Base-by-base conservation (phyloP, 768 basidiomycete genomes). In the Kondoa malvinella region DNA sequence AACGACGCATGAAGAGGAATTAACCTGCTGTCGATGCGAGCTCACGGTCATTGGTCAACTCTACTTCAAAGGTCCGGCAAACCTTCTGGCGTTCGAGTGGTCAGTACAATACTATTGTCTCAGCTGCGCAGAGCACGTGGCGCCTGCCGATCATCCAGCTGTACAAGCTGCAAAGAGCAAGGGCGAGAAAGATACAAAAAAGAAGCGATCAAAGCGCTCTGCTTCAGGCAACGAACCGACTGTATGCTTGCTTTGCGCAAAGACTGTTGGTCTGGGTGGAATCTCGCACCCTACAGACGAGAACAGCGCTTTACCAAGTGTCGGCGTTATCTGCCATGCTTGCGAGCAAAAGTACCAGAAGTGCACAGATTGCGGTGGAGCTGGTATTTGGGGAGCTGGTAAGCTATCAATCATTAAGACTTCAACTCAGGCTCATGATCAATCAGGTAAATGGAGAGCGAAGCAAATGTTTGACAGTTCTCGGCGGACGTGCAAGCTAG, bases 401-500 rank as follows among this genome's bases (percentile, higher is more conserved):
- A n/a, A n/a, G n/a, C n/a, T n/a, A n/a, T n/a, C n/a, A n/a, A n/a
- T n/a, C n/a, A n/a, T n/a, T n/a, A n/a, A n/a, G n/a, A n/a, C n/a
- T n/a, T n/a, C n/a, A n/a, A n/a, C n/a, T n/a, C n/a, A n/a, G n/a
- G n/a, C n/a, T n/a, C n/a, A n/a, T 50, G 21, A 50, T 50, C 40
- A 8, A 50, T 50, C 40, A 50, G 61, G 61, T 12, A 63, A 63
- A 32, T 63, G 61, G 61, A 16, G 61, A 17, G 61, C 61, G 15
- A 63, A 63, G n/a, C n/a, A 63, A 29, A 17, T 63, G 27, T 63
- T 63, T 29, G 61, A 63, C 3, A 29, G 12, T 29, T 4, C 17
- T 12, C 27, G 61, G 17, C 27, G 33, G n/a, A 63, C 61, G 3
- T 63, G 61, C 32, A 29, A 8, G 17, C 61, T 63, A 3, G 16